phyloP scores from a whole-genome alignment of 306 rosid genomes.

The Oemleria cerasiformis region DNA sequence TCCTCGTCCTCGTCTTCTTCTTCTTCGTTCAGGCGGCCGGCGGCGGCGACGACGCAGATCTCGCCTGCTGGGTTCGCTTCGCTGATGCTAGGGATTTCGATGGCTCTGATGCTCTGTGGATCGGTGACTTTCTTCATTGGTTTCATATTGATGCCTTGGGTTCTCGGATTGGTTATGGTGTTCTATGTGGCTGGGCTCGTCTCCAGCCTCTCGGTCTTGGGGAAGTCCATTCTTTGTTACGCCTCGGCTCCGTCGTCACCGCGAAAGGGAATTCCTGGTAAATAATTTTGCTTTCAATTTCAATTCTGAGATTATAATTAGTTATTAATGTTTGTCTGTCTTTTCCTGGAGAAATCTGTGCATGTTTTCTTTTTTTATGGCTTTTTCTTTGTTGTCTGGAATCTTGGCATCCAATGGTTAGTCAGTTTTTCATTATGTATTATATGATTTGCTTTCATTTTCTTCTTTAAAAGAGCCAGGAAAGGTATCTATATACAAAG shows the following conservation, averaged over 20 bases:
- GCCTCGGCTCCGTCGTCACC: constrained; percentile 43
- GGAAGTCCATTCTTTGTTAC: constrained; percentile 64
- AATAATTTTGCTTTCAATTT: background rate
- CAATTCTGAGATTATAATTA: background rate
- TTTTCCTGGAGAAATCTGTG: background rate
- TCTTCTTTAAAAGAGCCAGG: background rate
- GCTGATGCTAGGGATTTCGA: constrained; percentile 70
- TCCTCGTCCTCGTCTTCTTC: constrained; percentile 9
- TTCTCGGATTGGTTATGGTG: constrained; percentile 66
- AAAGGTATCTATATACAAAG: background rate
- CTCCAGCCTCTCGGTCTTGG: constrained; percentile 56
- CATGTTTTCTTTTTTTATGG: background rate
- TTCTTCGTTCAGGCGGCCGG: constrained; percentile 10
- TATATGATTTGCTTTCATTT: background rate
- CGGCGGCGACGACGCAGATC: constrained; percentile 35
- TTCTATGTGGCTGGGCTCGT: constrained; percentile 70
- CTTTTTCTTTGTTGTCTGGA: background rate
- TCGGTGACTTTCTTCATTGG: constrained; percentile 88
- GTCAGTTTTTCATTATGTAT: background rate
- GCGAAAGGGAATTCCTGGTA: constrained; percentile 66
- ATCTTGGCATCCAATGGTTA: background rate
- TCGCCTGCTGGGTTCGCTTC: constrained; percentile 83
- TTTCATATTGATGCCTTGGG: constrained; percentile 92
- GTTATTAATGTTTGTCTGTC: background rate
- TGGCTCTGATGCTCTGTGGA: constrained; percentile 90